Base-by-base conservation (phyloP, 176 grass and related monocot species). In the Aegilops sharonensis region DNA sequence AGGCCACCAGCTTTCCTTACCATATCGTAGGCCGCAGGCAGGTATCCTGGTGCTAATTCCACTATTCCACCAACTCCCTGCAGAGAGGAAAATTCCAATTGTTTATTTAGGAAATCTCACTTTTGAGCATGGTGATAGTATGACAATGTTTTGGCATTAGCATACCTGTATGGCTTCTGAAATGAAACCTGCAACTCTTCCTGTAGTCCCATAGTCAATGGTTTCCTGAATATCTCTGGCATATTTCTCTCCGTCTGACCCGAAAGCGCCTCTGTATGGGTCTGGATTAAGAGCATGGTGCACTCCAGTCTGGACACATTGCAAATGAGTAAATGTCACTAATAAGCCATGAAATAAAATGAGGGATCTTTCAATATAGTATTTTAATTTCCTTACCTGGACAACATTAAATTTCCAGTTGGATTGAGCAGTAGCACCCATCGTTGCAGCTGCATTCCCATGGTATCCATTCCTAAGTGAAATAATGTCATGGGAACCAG, bases 351-450 rank as follows among this genome's bases (percentile, higher is more conserved):
- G 17, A 3, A 75, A 3, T 39, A 79, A 25, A 23, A 23, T 17
- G 13, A 1, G 23, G 23, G n/a, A 74, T 14, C 43, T 74, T 48
- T 12, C 42, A 45, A 45, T 47, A 47, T 5, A 1, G 9, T 11
- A 1, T 10, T 21, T 37, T 6, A 54, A 54, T 54, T 54, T 54
- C 50, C 50, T 66, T 62, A 94, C 96, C 91, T 98, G 93, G 67
- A 91, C 87, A 86, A 95, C 75, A 82, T 98, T 98, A 65, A 94
- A 95, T 91, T 98, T 98, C 93, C 93, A 98, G 81, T 95, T 93
- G 70, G 80, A 85, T 73, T 95, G 95, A 62, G 93, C 89, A 0
- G 96, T 98, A 61, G 81, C 86, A 42, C 93, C 96, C 96, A 98
- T 98, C 79, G 93, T 98, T 85, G 81, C 93, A 73, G 93, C 93